Evolutionary conservation across 306 rosid species (phyloP), one percentile per base, ranked within the genome.

Genomic region (Dryas octopetala): DNA sequence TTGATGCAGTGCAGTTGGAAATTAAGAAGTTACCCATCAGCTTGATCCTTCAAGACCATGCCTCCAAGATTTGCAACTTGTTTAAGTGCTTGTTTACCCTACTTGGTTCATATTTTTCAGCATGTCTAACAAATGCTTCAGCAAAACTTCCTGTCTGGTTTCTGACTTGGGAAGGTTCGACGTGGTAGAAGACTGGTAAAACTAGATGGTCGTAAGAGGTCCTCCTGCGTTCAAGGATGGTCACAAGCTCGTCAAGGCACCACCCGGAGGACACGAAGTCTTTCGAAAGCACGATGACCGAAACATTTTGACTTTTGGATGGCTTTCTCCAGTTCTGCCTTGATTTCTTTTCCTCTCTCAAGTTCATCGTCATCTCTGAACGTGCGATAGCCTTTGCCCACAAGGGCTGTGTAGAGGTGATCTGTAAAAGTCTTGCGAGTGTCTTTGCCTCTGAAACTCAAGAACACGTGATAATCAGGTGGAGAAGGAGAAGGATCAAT

Each of bases 191-290:
- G 5, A 66, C 38, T 0, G 70, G 54, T 45, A 66, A 45, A 9
- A 50, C 61, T 52, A 50, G 6, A 0, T 69, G 74, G 5, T 26
- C 19, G 19, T 19, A 0, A 0, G 14, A 1, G 0, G 28, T 51
- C 28, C 9, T 69, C 28, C 38, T 50, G 23, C 9, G 60, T 15
- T 32, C 26, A 41, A 69, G 17, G 2, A 69, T 69, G 61, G 26
- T 15, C 13, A 38, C 44, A 50, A 69, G 74, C 47, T 69, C 74
- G 45, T 69, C 61, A 50, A 69, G 74, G 47, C 74, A 69, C 74
- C 74, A 69, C 1, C 4, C 2, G 4, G 74, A 69, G 26, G 45
- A 28, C 1, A 61, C 74, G 0, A 50, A 69, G 28, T 69, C 28
- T 15, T 69, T 51, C 4, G 73, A 68, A 8, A 68, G 50, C 43